phyloP scores from a whole-genome alignment of 2,329 filamentous ascomycete genomes.

The Sclerotinia spermophila region DNA sequence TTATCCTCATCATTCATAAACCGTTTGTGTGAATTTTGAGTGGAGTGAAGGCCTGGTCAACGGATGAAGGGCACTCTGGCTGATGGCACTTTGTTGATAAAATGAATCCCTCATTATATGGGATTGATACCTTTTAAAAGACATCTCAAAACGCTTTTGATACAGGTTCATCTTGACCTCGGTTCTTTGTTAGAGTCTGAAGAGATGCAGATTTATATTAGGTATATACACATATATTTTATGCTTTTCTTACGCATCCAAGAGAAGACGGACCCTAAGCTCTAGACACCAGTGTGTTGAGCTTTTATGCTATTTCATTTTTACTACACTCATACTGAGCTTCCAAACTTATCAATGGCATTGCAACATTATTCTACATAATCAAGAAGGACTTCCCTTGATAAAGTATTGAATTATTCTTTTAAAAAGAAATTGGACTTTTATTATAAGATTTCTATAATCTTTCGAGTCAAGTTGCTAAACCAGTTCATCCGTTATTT shows the following conservation, averaged over 20 bases:
- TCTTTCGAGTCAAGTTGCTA: not conserved
- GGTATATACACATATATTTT: not conserved
- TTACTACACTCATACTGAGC: not conserved
- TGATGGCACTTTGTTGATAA: not conserved
- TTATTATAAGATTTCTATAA: not conserved
- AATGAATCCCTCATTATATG: not conserved
- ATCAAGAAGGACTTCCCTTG: not conserved
- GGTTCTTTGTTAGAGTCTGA: not conserved
- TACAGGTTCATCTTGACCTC: not conserved
- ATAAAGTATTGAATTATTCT: accelerated
- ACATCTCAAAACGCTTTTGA: too few relatives aligned
- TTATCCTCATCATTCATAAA: not conserved
- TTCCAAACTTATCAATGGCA: not conserved
- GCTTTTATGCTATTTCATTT: not conserved
- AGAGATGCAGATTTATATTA: not conserved
- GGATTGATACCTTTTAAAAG: not conserved
- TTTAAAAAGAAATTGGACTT: not conserved
- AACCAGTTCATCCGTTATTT: not conserved
- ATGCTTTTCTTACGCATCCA: not conserved
- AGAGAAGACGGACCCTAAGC: not conserved
- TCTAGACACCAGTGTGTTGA: not conserved
- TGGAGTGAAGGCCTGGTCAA: too few relatives aligned
- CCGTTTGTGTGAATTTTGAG: not conserved
- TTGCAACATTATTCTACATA: not conserved
- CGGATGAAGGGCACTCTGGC: not conserved